phyloP scores from a whole-genome alignment of 1,284 basidiomycete genomes.

The Flammula alnicola region DNA sequence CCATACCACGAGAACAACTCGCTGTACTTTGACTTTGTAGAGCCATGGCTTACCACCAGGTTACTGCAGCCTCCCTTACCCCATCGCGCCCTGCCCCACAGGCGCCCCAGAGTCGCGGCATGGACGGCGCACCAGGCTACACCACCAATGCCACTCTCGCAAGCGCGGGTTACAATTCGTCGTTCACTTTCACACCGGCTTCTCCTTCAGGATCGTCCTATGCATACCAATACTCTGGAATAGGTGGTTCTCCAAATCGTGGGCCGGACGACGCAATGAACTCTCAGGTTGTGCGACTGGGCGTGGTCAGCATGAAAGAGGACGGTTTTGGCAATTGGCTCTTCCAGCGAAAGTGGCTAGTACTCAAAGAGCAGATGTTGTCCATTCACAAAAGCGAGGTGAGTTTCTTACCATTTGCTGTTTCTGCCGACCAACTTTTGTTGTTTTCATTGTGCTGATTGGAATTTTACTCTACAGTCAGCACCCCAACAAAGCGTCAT shows the following conservation, averaged over 20 bases:
- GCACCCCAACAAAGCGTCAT: conserved; percentile 72
- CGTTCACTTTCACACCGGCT: conserved; percentile 54
- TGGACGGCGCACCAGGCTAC: conserved; percentile 41
- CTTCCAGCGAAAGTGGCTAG: conserved; percentile 92
- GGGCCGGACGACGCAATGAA: conserved; percentile 45
- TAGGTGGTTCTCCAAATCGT: conserved; percentile 77
- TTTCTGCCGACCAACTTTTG: no score
- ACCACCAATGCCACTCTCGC: conserved; percentile 45
- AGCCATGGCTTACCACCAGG: conserved; percentile 42
- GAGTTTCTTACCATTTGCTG: conserved; percentile 31
- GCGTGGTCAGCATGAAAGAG: conserved; percentile 84
- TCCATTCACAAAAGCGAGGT: conserved; percentile 95
- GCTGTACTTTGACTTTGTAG: conserved; percentile 5
- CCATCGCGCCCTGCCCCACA: conserved; percentile 64
- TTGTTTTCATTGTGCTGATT: no score
- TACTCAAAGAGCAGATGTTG: conserved; percentile 82
- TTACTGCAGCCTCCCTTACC: conserved; percentile 42
- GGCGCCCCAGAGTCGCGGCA: conserved; percentile 56
- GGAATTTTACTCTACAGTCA: no score
- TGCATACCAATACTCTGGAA: conserved; percentile 66
- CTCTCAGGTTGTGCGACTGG: conserved; percentile 61
- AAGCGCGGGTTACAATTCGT: conserved; percentile 59
- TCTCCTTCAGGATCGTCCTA: conserved; percentile 64
- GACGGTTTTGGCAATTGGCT: conserved; percentile 91
- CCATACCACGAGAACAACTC: conserved; percentile 13